phyloP scores from a whole-genome alignment of 192 early-diverging fungal species.

The Spizellomyces punctatus region DNA sequence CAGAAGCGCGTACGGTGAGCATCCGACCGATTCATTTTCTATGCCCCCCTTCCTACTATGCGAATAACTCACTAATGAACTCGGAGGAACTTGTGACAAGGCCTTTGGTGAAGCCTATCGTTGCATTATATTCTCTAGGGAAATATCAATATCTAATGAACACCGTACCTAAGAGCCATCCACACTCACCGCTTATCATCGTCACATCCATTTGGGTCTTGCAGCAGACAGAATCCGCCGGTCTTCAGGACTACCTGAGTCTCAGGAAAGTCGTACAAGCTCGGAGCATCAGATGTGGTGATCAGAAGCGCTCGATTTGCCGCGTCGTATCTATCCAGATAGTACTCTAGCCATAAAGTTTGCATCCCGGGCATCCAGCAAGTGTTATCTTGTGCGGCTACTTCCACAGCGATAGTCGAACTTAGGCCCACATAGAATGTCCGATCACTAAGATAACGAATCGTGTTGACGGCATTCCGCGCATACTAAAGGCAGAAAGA shows the following conservation, averaged over 20 bases:
- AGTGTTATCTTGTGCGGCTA: slow-evolving; percentile 13
- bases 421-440: background rate
- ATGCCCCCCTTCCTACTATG: background rate
- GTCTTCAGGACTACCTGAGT: background rate
- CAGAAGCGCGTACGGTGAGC: background rate
- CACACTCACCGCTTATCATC: background rate
- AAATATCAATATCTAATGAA: background rate
- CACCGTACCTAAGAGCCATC: background rate
- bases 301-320: background rate
- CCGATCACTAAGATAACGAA: slow-evolving; percentile 3
- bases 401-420: slow-evolving; percentile 21
- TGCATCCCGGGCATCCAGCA: slow-evolving; percentile 3
- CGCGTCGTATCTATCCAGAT: background rate
- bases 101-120: background rate
- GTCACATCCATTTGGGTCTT: background rate
- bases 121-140: background rate
- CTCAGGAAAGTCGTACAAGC: slow-evolving; percentile 1
- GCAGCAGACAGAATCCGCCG: slow-evolving; percentile 1
- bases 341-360: slow-evolving; percentile 13
- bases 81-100: background rate
- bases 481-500: slow-evolving; percentile 11
- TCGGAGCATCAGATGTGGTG: background rate
- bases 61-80: background rate
- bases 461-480: slow-evolving; percentile 6
- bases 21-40: background rate